Conservation (phyloP, 495 filamentous ascomycete genomes). For the Tetracladium setigerum region DNA sequence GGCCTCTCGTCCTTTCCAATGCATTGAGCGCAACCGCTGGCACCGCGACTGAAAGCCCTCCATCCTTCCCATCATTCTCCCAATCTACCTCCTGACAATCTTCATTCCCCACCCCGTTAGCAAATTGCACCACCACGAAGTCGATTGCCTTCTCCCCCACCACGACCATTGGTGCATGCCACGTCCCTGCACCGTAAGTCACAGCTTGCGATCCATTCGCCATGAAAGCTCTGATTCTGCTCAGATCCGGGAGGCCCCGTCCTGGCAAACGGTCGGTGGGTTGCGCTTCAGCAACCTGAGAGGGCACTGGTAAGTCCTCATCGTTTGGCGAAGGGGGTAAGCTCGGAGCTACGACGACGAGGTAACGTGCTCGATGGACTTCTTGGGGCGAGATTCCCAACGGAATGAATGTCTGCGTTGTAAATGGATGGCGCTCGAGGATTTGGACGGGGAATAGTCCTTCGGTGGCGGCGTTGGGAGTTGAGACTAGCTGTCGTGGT, state of each 20-base stretch:
- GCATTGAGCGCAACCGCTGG: neutral
- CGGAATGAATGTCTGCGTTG: conserved; percentile 87
- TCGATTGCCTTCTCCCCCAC: conserved; percentile 60
- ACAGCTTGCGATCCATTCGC: conserved; percentile 77
- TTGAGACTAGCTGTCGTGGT: conserved; percentile 40
- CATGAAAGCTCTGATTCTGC: conserved; percentile 65
- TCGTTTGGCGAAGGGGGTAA: conserved; percentile 29
- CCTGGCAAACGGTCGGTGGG: conserved; percentile 29
- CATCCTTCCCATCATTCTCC: neutral
- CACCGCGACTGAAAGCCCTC: conserved; percentile 2
- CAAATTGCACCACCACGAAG: conserved; percentile 85
- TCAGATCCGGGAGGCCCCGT: conserved; percentile 67
- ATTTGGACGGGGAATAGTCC: conserved; percentile 59
- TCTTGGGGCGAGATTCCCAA: conserved; percentile 45
- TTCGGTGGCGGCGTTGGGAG: neutral
- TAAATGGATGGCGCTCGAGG: conserved; percentile 90
- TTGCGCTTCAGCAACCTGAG: neutral
- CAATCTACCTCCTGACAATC: conserved; percentile 77
- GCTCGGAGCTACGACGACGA: conserved; percentile 90
- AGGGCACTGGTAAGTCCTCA: conserved; percentile 29
- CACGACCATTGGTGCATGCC: conserved; percentile 97
- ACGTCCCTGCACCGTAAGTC: conserved; percentile 85
- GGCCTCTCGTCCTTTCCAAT: neutral
- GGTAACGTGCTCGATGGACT: conserved; percentile 41
- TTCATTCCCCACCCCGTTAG: conserved; percentile 75